A percentile compares a stretch with the other conserved stretches of the same genome.
phyloP scores from a whole-genome alignment of 352 stramenopile species.

The Pythium myriotylum region DNA sequence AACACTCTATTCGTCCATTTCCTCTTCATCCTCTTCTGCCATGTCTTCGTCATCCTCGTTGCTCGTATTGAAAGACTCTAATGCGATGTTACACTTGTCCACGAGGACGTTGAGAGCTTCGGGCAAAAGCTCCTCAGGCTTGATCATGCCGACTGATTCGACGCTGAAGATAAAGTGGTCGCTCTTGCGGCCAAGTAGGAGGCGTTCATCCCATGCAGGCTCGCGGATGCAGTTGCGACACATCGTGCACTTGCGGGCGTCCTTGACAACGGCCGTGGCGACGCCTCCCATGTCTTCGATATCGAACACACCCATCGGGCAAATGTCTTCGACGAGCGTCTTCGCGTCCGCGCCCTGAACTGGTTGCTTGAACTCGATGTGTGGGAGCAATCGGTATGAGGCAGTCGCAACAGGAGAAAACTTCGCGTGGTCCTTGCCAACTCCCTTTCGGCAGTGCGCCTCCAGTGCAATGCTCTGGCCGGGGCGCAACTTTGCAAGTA shows the following conservation, averaged over 20 bases:
- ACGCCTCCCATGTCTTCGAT: slow-evolving; percentile 89
- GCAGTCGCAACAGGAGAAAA: slow-evolving; percentile 96
- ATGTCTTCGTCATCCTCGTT: slow-evolving; percentile 57
- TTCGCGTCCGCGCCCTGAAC: slow-evolving; percentile 67
- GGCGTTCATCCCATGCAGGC: slow-evolving; percentile 81
- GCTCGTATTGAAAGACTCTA: slow-evolving; percentile 74
- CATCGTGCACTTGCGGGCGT: slow-evolving; percentile 93
- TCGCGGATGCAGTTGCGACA: slow-evolving; percentile 96
- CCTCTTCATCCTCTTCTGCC: slow-evolving; percentile 44
- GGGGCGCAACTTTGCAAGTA: slow-evolving; percentile 96
- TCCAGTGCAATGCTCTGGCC: slow-evolving; percentile 97
- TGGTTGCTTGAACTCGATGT: slow-evolving; percentile 72
- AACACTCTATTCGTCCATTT: slow-evolving; percentile 54
- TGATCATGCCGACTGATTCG: slow-evolving; percentile 88
- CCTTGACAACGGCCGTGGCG: slow-evolving; percentile 78
- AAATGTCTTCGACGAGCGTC: slow-evolving; percentile 63
- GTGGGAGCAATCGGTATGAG: slow-evolving; percentile 93
- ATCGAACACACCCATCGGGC: slow-evolving; percentile 87
- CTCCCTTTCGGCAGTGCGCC: slow-evolving; percentile 93
- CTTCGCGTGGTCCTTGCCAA: slow-evolving; percentile 98
- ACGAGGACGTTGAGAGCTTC: slow-evolving; percentile 81
- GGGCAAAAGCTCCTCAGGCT: slow-evolving; percentile 75
- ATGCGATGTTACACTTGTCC: slow-evolving; percentile 83
- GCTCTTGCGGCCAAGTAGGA: slow-evolving; percentile 90
- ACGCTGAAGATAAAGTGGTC: slow-evolving; percentile 97